These are phyloP conservation scores for Candida cerambycidarum DNA, from an alignment of 805 yeast genomes.

Conservation along the genomic window DNA sequence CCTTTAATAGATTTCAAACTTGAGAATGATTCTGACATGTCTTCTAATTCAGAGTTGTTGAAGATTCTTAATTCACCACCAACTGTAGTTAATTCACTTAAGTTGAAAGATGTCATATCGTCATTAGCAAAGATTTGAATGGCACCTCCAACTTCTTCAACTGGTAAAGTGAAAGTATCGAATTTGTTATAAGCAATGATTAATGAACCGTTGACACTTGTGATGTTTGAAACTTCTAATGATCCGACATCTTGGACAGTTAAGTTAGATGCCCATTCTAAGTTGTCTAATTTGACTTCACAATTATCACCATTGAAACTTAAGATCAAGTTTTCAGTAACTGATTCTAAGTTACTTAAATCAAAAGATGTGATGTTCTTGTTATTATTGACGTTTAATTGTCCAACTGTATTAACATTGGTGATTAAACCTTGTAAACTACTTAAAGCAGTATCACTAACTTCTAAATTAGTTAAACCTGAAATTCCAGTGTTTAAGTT, in stretches of 20 bases:
- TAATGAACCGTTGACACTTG: constrained; percentile 41
- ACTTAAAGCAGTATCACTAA: constrained; percentile 44
- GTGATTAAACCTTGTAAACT: constrained; percentile 33
- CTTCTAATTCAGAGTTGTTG: constrained; percentile 41
- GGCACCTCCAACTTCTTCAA: constrained; percentile 39
- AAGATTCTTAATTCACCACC: constrained; percentile 43
- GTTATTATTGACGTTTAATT: constrained; percentile 43
- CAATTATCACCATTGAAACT: constrained; percentile 42
- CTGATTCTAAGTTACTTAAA: constrained; percentile 31
- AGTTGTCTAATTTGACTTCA: constrained; percentile 31
- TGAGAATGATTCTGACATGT: constrained; percentile 28
- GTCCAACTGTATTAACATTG: constrained; percentile 30
- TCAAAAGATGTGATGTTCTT: constrained; percentile 40
- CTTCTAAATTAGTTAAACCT: constrained; percentile 30
- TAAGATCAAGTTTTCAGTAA: constrained; percentile 35
- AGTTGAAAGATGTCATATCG: constrained; percentile 32
- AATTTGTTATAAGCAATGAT: constrained; percentile 41
- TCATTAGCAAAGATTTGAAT: constrained; percentile 43
- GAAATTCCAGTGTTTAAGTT: constrained; percentile 38
- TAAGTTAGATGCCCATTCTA: constrained; percentile 44
- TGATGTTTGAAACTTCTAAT: constrained; percentile 32
- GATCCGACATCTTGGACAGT: constrained; percentile 41
- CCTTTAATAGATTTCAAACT: constrained; percentile 37
- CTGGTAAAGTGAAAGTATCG: constrained; percentile 28
- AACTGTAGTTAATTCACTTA: constrained; percentile 31